Base-by-base conservation (phyloP, 2,329 filamentous ascomycete genomes). In the Periconia sp. region DNA sequence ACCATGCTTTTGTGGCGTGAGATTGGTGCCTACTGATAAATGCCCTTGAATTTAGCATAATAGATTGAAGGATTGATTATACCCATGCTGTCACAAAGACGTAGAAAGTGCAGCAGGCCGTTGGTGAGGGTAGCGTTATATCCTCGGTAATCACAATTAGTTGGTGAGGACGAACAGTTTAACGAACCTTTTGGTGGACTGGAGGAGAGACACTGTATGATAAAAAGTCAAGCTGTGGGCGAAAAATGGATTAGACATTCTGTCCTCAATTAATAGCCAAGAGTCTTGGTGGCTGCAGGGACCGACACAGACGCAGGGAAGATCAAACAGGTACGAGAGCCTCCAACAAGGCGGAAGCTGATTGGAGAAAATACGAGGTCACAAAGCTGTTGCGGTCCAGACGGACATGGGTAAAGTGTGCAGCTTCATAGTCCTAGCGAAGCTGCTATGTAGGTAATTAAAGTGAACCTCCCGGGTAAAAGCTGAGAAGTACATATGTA, bases 41-140 rank as follows among this genome's bases (percentile, higher is more conserved):
- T 37, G 11, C 15, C 33, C 15, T 37, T n/a, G 33, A 37, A 5
- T 37, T 37, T 37, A 37, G 33, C 33, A 37, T 46, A 49, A 63
- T 71, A 71, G 31, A 71, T 69, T 72, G 65, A 56, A 54, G 50
- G 11, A 47, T 71, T 72, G 62, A 71, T 73, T 71, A 57, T 61
- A 58, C 44, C 57, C 56, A 52, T 60, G 58, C 61, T 60, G 57
- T 64, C 59, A 62, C 53, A 49, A 13, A 57, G 52, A 50, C 55
- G 48, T 45, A 57, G 61, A 56, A 49, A 56, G 52, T 41, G 52
- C 49, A 30, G 54, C 40, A 37, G 33, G 23, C 23, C 23, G 8
- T 27, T 8, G 5, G 23, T 27, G 8, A 27, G 23, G 23, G 23
- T 27, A 27, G 8, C 23, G 8, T 27, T 27, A 8, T 27, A 27